Base-by-base conservation (phyloP, 257 asterid genomes). In the Echites panduratus region DNA sequence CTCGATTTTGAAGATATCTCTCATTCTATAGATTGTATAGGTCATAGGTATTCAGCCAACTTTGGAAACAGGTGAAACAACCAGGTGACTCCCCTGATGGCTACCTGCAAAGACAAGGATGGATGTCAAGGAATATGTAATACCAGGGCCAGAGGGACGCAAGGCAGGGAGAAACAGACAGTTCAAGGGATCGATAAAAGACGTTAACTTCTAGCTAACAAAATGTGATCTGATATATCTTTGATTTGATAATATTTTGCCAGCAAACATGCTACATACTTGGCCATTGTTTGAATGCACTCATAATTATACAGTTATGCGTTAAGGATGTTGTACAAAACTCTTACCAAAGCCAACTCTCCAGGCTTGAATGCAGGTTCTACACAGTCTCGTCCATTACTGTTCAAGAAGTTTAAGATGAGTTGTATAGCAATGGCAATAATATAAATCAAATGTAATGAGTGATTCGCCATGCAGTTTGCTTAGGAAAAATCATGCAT, bases 311-410 rank as follows among this genome's bases (percentile, higher is more conserved):
- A 29, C 9, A 26, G 73, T 16, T 19, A 32, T 7, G 9, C 7
- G 24, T 16, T 2, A 13, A 5, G 7, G 0, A 53, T 7, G 47
- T 19, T 20, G 49, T 38, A 38, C 8, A 66, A 12, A 63, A 65
- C 16, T 74, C 80, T 57, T 79, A 93, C 97, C 96, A 93, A 76
- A 71, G 97, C 96, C 14, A 87, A 44, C 61, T 91, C 94, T 77
- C 96, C 97, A 13, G 97, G 96, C 86, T 93, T 93, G 83, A 89
- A 70, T 75, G 92, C 89, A 50, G 98, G 97, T 78, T 90, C 97
- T 78, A 93, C 98, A 49, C 85, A 80, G 80, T 93, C 98, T 85
- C 98, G 86, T 54, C 96, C 98, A 40, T 85, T 90, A 66, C 98
- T 93, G 89, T 76, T 49, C 29, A 41, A 44, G 38, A 59, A 71